These are phyloP conservation scores for Aspergillus funiculosus DNA, from an alignment of 495 filamentous ascomycete genomes.

Conservation along the genomic window DNA sequence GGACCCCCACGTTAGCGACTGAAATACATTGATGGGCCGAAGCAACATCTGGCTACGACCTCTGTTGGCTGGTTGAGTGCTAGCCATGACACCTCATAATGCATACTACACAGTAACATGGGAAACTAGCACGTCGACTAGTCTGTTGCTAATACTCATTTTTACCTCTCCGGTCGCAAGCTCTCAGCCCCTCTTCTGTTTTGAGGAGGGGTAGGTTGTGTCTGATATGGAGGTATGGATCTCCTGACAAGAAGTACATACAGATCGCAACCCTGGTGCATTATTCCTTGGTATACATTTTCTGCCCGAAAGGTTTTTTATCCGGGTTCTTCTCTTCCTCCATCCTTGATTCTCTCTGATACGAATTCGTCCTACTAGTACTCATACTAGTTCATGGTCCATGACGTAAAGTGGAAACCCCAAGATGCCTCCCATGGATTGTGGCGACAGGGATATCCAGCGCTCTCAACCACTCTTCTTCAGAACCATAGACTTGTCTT, in stretches of 20 bases:
- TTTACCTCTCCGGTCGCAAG: slow-evolving; percentile 4
- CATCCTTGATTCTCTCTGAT: background rate
- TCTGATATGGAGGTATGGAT: slow-evolving; percentile 1
- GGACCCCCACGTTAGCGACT: slow-evolving; percentile 11
- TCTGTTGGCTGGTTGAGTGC: background rate
- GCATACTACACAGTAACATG: slow-evolving; percentile 15
- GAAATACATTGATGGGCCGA: slow-evolving; percentile 4
- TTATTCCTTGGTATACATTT: background rate
- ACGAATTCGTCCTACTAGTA: background rate
- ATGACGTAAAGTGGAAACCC: slow-evolving; percentile 15
- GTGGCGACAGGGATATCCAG: slow-evolving; percentile 14
- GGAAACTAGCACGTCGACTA: background rate
- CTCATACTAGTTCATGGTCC: background rate
- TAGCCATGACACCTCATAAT: slow-evolving; percentile 3
- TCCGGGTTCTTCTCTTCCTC: background rate
- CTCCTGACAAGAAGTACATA: background rate
- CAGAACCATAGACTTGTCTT: slow-evolving; percentile 8
- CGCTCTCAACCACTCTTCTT: slow-evolving; percentile 12
- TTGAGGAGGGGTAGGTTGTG: background rate
- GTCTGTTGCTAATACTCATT: background rate
- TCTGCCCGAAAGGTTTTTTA: background rate
- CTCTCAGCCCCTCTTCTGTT: slow-evolving; percentile 3
- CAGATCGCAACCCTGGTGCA: background rate
- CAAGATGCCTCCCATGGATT: slow-evolving; percentile 8
- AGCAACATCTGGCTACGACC: too few relatives aligned